Evolutionary conservation across 495 filamentous ascomycete genomes (phyloP).

Genomic region (Podospora sp.): DNA sequence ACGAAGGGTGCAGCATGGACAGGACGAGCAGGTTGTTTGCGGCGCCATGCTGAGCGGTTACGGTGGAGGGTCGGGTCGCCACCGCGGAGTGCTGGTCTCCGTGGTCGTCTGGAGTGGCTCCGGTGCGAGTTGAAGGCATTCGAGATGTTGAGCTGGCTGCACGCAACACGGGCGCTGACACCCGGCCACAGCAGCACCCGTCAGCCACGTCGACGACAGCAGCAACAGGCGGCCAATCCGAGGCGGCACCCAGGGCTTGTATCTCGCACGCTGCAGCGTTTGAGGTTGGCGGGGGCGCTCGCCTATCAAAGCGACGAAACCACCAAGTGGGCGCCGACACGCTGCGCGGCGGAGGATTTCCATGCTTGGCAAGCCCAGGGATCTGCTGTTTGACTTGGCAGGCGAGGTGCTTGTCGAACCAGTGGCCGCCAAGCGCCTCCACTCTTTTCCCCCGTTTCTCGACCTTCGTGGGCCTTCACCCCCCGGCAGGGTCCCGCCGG

Average conservation of each 20-base stretch:
- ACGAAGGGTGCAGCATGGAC: neutral
- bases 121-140: neutral
- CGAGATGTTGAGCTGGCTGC: neutral
- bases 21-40: neutral
- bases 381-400: constrained; percentile 40
- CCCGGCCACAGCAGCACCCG: neutral
- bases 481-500: constrained; percentile 10
- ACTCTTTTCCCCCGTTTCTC: constrained; percentile 25
- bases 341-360: constrained; percentile 26
- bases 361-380: constrained; percentile 29
- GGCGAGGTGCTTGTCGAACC: constrained; percentile 19
- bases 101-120: neutral
- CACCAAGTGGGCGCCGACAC: constrained; percentile 23
- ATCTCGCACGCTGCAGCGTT: constrained; percentile 30
- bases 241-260: constrained; percentile 13
- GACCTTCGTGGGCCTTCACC: neutral
- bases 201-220: neutral
- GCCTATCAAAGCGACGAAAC: constrained; percentile 32
- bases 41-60: neutral
- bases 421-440: constrained; percentile 24
- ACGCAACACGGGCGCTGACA: neutral
- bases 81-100: neutral
- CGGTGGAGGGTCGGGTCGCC: neutral
- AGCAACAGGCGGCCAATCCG: constrained; percentile 19
- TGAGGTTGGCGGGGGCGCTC: constrained; percentile 32